Evolutionary conservation across 2,329 filamentous ascomycete species (phyloP).

Genomic region (Verticillium longisporum): DNA sequence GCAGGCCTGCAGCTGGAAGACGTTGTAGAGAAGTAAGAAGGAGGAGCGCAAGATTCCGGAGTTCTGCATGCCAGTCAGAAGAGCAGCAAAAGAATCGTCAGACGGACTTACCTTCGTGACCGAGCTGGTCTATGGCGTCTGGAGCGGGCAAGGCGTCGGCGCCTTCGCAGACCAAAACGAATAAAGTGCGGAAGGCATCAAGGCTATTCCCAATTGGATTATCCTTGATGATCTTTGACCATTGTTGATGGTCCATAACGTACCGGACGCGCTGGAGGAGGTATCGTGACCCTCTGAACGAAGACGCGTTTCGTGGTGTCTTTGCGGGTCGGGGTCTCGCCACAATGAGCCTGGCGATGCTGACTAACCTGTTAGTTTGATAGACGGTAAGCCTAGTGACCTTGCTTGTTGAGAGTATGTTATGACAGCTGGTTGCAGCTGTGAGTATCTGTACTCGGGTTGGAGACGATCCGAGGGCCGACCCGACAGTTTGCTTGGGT

Average conservation of each 20-base stretch:
- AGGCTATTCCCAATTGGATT: constrained; percentile 20
- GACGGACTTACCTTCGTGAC: constrained; percentile 15
- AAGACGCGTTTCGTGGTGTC: no score
- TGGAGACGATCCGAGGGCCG: neutral
- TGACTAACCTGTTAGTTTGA: no score
- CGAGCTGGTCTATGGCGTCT: constrained; percentile 16
- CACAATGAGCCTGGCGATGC: no score
- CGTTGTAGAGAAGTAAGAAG: neutral
- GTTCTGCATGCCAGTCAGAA: neutral
- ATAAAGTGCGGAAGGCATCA: constrained; percentile 16
- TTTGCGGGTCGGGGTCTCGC: no score
- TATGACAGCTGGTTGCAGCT: no score
- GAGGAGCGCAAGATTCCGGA: neutral
- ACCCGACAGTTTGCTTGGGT: neutral
- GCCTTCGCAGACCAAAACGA: constrained; percentile 15
- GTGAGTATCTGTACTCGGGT: no score
- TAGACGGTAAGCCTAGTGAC: no score
- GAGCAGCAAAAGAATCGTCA: neutral
- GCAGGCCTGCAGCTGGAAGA: neutral
- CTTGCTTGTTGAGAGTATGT: no score
- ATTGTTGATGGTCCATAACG: constrained; percentile 14
- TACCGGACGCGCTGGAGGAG: neutral
- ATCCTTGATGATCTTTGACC: no score
- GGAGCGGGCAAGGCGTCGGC: constrained; percentile 9
- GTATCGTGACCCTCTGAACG: no score